Evolutionary conservation across 2,329 filamentous ascomycete species (phyloP).

Genomic region (Microdochium nivale): DNA sequence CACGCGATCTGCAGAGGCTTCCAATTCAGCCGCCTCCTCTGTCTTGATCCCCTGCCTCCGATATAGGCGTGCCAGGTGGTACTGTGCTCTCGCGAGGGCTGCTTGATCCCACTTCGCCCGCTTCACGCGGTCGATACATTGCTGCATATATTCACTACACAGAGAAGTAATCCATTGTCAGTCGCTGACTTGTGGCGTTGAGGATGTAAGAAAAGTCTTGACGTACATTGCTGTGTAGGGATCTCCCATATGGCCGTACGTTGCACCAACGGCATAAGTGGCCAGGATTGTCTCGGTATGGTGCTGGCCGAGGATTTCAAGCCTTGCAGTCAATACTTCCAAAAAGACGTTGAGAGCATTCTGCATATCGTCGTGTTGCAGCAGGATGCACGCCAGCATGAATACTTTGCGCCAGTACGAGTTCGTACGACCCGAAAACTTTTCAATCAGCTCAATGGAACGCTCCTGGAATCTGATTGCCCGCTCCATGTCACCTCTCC

Average conservation of each 20-base stretch:
- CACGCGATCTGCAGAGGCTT: neutral
- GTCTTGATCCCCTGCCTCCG: neutral
- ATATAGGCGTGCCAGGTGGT: neutral
- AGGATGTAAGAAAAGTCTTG: neutral
- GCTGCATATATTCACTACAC: slow-evolving; percentile 3
- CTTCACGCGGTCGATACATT: slow-evolving; percentile 3
- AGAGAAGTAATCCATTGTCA: neutral
- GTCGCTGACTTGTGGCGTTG: slow-evolving; percentile 2
- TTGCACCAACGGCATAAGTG: slow-evolving; percentile 5
- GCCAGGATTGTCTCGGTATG: slow-evolving; percentile 4
- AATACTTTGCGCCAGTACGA: slow-evolving; percentile 6
- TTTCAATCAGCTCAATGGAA: neutral
- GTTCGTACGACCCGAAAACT: slow-evolving; percentile 1
- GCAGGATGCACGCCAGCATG: slow-evolving; percentile 5
- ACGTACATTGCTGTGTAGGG: slow-evolving; percentile 3
- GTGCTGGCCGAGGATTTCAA: slow-evolving; percentile 3
- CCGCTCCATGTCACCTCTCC: slow-evolving; percentile 1
- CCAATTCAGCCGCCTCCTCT: neutral
- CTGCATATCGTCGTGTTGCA: slow-evolving; percentile 2
- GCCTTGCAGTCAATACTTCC: slow-evolving; percentile 2
- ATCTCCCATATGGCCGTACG: slow-evolving; percentile 3
- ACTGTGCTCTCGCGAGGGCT: slow-evolving; percentile 3
- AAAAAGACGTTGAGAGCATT: slow-evolving; percentile 4
- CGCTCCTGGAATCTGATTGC: neutral
- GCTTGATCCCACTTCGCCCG: slow-evolving; percentile 3